These are phyloP conservation scores for Quercus dentata DNA, from an alignment of 306 rosid genomes.

Conservation along the genomic window DNA sequence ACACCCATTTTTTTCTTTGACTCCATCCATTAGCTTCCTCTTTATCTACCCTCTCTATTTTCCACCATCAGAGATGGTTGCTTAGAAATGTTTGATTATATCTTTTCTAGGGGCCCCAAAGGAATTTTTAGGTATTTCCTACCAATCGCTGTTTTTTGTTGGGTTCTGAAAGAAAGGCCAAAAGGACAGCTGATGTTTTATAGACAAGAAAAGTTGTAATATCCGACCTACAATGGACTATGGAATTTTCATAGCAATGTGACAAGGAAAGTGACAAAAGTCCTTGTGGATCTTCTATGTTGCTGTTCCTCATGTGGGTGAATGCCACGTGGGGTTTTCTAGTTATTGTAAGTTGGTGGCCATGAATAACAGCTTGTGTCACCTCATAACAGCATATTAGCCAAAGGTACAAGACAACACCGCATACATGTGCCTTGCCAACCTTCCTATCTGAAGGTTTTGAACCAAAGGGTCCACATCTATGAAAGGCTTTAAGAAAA, in stretches of 20 bases:
- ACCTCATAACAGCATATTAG: conserved; percentile 17
- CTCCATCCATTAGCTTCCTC: too few species aligned
- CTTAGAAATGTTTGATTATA: conserved; percentile 10
- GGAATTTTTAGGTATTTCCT: background rate
- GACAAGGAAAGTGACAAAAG: conserved; percentile 15
- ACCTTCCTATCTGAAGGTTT: conserved; percentile 1
- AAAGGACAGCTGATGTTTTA: conserved; percentile 35
- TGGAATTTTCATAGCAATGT: conserved; percentile 10
- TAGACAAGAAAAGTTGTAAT: conserved; percentile 44
- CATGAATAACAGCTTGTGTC: conserved; percentile 23
- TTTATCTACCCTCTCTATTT: background rate
- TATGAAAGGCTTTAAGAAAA: background rate
- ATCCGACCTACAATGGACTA: conserved; percentile 22
- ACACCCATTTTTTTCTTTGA: background rate
- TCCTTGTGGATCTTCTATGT: conserved; percentile 23
- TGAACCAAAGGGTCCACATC: conserved; percentile 5
- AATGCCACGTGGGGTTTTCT: conserved; percentile 27
- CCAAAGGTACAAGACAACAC: conserved; percentile 32
- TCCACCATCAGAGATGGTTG: background rate
- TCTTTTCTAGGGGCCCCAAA: conserved; percentile 17
- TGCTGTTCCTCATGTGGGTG: conserved; percentile 30
- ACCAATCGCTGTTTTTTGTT: conserved; percentile 1
- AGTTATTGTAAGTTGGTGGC: conserved; percentile 7
- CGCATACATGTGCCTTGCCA: conserved; percentile 38
- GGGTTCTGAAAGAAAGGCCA: conserved; percentile 17